Evolutionary conservation across 768 basidiomycete genomes (phyloP), one percentile per base, ranked within the genome.

Genomic region (Termitomyces bulborhizus): DNA sequence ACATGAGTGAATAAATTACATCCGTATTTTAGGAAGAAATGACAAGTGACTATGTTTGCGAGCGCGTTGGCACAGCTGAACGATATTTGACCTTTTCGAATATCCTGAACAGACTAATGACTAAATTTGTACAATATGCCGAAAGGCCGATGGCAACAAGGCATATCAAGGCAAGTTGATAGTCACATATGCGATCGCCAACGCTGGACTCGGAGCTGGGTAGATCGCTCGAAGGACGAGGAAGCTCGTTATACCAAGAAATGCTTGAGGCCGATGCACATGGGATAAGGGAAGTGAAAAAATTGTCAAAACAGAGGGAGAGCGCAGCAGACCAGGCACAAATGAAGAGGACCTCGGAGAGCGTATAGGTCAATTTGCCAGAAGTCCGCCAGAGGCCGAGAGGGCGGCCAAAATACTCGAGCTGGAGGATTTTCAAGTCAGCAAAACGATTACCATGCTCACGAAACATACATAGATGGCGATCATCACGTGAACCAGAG

Each of bases 281-380:
- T 32, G 88, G 85, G 45, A 95, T 80, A 24, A 84, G 73, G 3
- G 91, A 90, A 4, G 92, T 94, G 73, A 94, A 93, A 70, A 86
- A 93, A 65, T 96, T 92, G 76, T 95, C 91, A 71, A 95, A 92
- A 58, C 82, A 84, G 51, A 95, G 85, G 16, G 91, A 90, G 52
- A 95, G 78, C 15, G 88, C 85, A 32, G 91, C 89, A 55, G 90
- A 92, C 92, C 93, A 96, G n/a, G 88, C 82, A 70, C 93, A 95
- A 62, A 93, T 93, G 68, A 92, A 93, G 53, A 92, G 75, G 44
- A 93, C 88, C 74, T 96, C 94, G 45, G 84, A 79, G 32, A 95
- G 80, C 6, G 93, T 95, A 65, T 94, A 86, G 3, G 88, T 83
- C 37, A 94, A 80, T 70, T 95, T 95, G 48, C 76, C 83, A 32